These are phyloP conservation scores for Aspergillus persii DNA, from an alignment of 2,329 filamentous ascomycete species.

Conservation along the genomic window DNA sequence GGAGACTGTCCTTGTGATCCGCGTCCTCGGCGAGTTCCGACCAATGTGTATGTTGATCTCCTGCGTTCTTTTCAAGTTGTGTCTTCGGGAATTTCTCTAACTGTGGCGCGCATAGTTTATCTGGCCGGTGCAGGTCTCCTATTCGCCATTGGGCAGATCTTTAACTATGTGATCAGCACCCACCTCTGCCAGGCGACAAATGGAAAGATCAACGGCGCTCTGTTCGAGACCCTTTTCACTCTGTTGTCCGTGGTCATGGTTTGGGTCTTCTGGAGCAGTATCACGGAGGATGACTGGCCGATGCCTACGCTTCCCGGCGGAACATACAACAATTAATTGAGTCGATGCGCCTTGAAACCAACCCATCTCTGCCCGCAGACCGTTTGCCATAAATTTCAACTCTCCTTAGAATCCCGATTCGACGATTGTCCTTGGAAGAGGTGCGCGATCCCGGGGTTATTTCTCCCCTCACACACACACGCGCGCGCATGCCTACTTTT, in stretches of 20 bases:
- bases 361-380: background rate
- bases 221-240: conserved; percentile 94
- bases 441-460: background rate
- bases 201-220: conserved; percentile 85
- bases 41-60: conserved; percentile 68
- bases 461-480: background rate
- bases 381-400: background rate
- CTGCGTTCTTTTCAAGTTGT: background rate
- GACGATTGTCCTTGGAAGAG: background rate
- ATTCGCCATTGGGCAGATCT: conserved; percentile 90
- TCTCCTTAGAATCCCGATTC: background rate
- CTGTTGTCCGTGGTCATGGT: conserved; percentile 76
- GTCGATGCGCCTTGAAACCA: background rate
- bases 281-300: conserved; percentile 98
- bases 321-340: conserved; percentile 27
- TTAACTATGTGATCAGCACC: conserved; percentile 90
- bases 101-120: conserved; percentile 56
- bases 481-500: background rate
- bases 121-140: conserved; percentile 70
- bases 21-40: conserved; percentile 79
- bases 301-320: conserved; percentile 40
- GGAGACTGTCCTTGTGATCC: conserved; percentile 78
- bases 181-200: conserved; percentile 81
- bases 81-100: conserved; percentile 3
- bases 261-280: conserved; percentile 98